A percentile compares a stretch with the other conserved stretches of the same genome.
phyloP scores from a whole-genome alignment of 2,329 filamentous ascomycete species.

The Xylaria arbuscula region DNA sequence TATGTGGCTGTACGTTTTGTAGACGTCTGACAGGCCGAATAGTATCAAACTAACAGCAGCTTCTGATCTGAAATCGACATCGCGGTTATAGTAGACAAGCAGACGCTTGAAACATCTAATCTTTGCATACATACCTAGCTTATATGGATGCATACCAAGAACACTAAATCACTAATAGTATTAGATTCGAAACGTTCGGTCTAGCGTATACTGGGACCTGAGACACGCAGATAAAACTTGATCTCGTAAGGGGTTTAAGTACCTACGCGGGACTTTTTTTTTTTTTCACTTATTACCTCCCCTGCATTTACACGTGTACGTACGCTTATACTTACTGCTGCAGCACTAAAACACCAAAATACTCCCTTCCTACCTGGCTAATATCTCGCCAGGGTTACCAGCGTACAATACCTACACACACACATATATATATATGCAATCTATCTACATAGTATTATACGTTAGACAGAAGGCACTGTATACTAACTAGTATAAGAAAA shows the following conservation, averaged over 20 bases:
- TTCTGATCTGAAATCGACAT: no score
- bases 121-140: no score
- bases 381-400: background rate
- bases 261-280: background rate
- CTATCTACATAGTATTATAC: no score
- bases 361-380: background rate
- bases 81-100: no score
- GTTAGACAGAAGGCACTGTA: no score
- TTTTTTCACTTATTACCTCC: background rate
- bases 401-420: background rate
- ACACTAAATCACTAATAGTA: background rate
- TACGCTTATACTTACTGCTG: background rate
- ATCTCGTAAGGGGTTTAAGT: background rate
- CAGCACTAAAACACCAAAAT: background rate
- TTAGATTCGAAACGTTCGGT: constrained; percentile 32
- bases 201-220: constrained; percentile 15
- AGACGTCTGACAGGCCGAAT: no score
- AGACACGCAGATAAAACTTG: constrained; percentile 29
- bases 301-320: constrained; percentile 19
- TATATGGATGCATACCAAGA: no score
- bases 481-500: background rate
- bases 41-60: no score
- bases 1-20: no score
- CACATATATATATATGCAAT: no score
- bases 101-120: no score